Evolutionary conservation across 2,329 filamentous ascomycete species (phyloP).

Genomic region (Ciborinia camelliae): DNA sequence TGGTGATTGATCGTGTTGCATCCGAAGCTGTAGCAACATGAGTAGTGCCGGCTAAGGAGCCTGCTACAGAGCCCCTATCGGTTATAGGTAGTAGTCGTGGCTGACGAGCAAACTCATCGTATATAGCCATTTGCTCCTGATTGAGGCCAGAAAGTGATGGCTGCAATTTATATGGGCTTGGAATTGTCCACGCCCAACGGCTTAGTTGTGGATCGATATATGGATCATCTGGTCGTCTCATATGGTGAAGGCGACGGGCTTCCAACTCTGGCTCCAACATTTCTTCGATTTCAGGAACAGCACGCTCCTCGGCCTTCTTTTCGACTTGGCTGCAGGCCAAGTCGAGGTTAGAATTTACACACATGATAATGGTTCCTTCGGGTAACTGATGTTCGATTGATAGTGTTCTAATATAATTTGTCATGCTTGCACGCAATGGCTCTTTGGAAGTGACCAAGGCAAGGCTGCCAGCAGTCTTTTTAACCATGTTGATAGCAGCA

Average conservation of each 20-base stretch:
- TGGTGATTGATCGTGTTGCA: conserved; percentile 58
- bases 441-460: conserved; percentile 98
- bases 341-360: conserved; percentile 96
- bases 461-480: conserved; percentile 87
- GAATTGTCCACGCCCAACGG: conserved; percentile 90
- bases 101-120: conserved; percentile 91
- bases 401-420: conserved; percentile 84
- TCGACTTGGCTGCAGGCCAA: conserved; percentile 91
- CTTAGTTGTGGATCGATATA: conserved; percentile 81
- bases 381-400: conserved; percentile 70
- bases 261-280: conserved; percentile 82
- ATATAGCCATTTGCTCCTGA: conserved; percentile 88
- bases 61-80: conserved; percentile 14
- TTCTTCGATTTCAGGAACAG: conserved; percentile 90
- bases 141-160: conserved; percentile 72
- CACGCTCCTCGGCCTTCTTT: conserved; percentile 90
- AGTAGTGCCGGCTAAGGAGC: conserved; percentile 50
- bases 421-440: conserved; percentile 91
- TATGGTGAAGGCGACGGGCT: conserved; percentile 69
- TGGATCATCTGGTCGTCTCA: conserved; percentile 73
- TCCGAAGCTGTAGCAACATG: conserved; percentile 59
- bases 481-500: conserved; percentile 90
- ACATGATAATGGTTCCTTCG: conserved; percentile 96
- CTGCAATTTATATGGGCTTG: conserved; percentile 85
- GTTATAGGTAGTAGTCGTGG: conserved; percentile 54